Conservation (phyloP, 139 green algal species). For the Edaphochlamys debaryana region DNA sequence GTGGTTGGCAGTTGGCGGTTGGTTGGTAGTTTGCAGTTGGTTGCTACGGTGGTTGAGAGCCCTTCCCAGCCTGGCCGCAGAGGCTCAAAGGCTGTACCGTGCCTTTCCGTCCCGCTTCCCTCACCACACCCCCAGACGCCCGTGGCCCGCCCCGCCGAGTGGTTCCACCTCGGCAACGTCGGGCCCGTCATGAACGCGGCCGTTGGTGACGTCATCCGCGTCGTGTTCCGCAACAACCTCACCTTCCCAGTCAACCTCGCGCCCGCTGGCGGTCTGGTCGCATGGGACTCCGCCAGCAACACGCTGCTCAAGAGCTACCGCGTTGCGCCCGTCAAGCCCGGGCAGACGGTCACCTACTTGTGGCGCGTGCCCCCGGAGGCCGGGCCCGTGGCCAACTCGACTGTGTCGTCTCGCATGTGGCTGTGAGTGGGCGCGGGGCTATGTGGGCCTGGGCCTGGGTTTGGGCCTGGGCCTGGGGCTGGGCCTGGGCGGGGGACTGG, state of each 20-base stretch:
- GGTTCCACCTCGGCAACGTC: constrained; percentile 49
- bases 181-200: constrained; percentile 60
- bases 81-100: no score
- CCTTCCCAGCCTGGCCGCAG: no score
- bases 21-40: neutral
- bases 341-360: constrained; percentile 6
- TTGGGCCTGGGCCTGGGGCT: no score
- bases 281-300: neutral
- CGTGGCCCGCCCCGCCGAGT: neutral
- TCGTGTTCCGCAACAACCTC: constrained; percentile 60
- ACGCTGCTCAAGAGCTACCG: no score
- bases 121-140: neutral
- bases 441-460: no score
- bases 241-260: constrained; percentile 61
- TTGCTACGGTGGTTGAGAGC: no score
- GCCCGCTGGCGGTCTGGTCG: constrained; percentile 34
- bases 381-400: neutral
- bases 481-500: no score
- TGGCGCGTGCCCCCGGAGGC: constrained; percentile 20
- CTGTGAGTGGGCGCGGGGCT: constrained; percentile 8
- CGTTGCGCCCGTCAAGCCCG: no score
- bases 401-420: neutral
- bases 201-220: constrained; percentile 61
- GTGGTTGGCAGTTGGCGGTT: neutral
- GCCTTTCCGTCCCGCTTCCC: no score